A percentile compares a stretch with the other conserved stretches of the same genome.
These are phyloP conservation scores for Aspergillus melleus DNA, from an alignment of 2,329 filamentous ascomycete species.

Conservation along the genomic window DNA sequence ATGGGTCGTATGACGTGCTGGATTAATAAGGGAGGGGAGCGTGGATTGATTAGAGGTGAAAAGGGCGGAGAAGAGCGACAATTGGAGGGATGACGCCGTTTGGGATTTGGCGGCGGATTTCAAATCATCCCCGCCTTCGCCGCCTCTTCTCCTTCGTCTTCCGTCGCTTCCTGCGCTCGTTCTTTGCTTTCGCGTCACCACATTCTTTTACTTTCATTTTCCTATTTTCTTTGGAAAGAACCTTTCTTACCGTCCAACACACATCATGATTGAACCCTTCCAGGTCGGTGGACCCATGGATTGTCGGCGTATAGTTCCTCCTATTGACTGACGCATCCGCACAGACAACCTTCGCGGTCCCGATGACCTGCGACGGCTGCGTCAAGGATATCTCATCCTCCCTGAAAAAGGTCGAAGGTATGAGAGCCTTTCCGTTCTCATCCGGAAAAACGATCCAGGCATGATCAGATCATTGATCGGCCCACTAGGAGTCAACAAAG, in stretches of 20 bases:
- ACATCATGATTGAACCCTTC: constrained; percentile 47
- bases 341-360: constrained; percentile 91
- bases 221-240: background rate
- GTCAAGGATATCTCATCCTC: constrained; percentile 81
- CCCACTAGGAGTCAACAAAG: constrained; percentile 69
- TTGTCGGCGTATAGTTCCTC: background rate
- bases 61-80: constrained; percentile 11
- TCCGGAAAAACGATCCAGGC: background rate
- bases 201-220: background rate
- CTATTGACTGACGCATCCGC: constrained; percentile 17
- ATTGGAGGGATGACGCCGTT: constrained; percentile 27
- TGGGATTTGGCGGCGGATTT: constrained; percentile 20
- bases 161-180: background rate
- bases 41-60: constrained; percentile 8
- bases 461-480: background rate
- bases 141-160: constrained; percentile 21
- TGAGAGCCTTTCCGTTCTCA: constrained; percentile 6
- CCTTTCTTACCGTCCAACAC: too few species aligned
- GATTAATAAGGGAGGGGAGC: background rate
- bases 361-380: constrained; percentile 86
- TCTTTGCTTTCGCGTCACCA: constrained; percentile 8
- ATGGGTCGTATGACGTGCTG: background rate
- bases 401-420: constrained; percentile 70
- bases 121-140: constrained; percentile 30
- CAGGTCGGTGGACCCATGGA: constrained; percentile 35